These are phyloP conservation scores for Lentinus polychrous DNA, from an alignment of 1,284 basidiomycete genomes.

Conservation along the genomic window DNA sequence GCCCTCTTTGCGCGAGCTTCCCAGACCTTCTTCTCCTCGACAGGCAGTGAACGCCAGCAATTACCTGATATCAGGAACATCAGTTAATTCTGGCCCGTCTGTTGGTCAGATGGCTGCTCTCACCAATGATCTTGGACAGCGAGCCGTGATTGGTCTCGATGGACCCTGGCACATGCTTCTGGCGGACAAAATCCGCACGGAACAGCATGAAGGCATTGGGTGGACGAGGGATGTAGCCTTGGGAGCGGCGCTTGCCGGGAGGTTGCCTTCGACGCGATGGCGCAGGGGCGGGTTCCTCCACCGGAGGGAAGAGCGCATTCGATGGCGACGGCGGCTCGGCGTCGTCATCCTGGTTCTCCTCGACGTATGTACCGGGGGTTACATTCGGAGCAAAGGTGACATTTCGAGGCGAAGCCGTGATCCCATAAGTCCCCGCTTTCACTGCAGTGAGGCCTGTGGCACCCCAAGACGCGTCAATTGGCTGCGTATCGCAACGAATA, in stretches of 20 bases:
- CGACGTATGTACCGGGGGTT: constrained; percentile 52
- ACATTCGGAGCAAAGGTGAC: constrained; percentile 70
- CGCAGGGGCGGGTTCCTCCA: constrained; percentile 18
- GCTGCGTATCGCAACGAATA: neutral
- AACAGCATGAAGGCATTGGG: constrained; percentile 94
- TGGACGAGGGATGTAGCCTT: constrained; percentile 78
- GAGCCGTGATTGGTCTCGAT: constrained; percentile 83
- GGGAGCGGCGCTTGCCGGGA: constrained; percentile 52
- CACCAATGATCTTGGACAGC: constrained; percentile 67
- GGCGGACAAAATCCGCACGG: constrained; percentile 80
- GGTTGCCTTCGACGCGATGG: constrained; percentile 38
- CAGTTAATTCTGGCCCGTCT: neutral
- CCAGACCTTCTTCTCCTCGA: constrained; percentile 63
- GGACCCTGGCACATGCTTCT: constrained; percentile 74
- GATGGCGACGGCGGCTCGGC: constrained; percentile 22
- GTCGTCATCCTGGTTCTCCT: constrained; percentile 23
- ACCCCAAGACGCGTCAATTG: constrained; percentile 1
- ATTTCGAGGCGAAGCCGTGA: constrained; percentile 35
- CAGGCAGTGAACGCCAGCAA: constrained; percentile 60
- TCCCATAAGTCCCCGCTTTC: constrained; percentile 52
- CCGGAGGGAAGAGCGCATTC: constrained; percentile 29
- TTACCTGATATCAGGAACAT: constrained; percentile 37
- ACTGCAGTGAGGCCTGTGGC: constrained; percentile 34
- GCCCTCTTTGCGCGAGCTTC: constrained; percentile 57
- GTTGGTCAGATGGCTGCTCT: constrained; percentile 15